Evolutionary conservation across 345 rosid genomes (phyloP), one percentile per base, ranked within the genome.

Genomic region (Kernera saxatilis): DNA sequence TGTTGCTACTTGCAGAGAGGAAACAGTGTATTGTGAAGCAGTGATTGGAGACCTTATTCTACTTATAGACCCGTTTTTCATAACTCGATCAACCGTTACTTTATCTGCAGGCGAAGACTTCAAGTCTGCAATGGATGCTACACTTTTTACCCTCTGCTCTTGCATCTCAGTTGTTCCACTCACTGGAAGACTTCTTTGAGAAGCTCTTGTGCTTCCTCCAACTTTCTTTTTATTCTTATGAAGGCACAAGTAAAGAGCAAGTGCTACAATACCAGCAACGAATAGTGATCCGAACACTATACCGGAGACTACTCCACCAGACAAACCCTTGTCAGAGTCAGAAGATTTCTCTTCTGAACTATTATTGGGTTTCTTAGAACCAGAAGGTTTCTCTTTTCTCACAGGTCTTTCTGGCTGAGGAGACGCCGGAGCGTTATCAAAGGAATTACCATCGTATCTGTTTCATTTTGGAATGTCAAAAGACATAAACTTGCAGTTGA

Each of bases 381-480:
- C 83, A 65, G 92, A 19, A 73, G 55, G 84, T 75, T 60, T 82
- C 18, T 8, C 80, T 45, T 83, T 86, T 30, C 44, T 77, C 33
- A 23, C 80, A 64, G 89, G 66, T 74, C 74, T 81, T 25, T 88
- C 84, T 37, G 87, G 87, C 35, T 90, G 83, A 59, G 98, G 88
- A 51, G 96, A 87, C 33, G 94, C 88, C 52, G 96, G 96, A 59
- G 84, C 86, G 23, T 92, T 88, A 73, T 86, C 85, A 46, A 92
- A 95, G 57, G 96, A 85, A 71, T 92, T 95, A 18, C 98, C 98
- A 66, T 74, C 85, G 39, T 63, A 90, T 83, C 99, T 95, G 87
- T 77, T 83, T 78, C 73, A 67, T 71, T 71, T 58, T 39, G 66
- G 55, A 79, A 68, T 33, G 35, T 56, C 10, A 52, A 23, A 68